Evolutionary conservation across 176 grass and related monocot genomes (phyloP).

Genomic region (Zoysia japonica): DNA sequence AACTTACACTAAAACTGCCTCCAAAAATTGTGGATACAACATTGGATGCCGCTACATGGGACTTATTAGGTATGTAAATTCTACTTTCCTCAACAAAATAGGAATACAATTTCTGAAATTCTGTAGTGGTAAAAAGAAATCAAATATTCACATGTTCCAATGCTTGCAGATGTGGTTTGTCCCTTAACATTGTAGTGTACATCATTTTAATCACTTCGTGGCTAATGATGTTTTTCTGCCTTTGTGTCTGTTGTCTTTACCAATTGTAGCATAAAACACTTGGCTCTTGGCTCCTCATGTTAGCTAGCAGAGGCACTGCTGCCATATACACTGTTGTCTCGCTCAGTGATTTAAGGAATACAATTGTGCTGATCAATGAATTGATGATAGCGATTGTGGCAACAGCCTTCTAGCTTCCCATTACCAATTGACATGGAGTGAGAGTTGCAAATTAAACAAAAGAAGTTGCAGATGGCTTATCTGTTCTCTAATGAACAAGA

Average conservation of each 20-base stretch:
- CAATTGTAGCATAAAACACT: neutral
- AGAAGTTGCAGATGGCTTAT: neutral
- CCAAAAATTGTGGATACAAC: constrained; percentile 62
- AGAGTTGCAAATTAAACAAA: constrained; percentile 3
- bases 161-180: neutral
- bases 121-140: neutral
- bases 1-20: constrained; percentile 66
- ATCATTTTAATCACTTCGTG: neutral
- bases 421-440: neutral
- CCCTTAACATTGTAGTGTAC: neutral
- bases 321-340: neutral
- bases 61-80: constrained; percentile 60
- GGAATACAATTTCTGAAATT: neutral
- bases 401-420: constrained; percentile 13
- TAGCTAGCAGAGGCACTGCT: neutral
- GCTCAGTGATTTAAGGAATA: neutral
- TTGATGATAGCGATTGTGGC: constrained; percentile 14
- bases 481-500: too few species aligned
- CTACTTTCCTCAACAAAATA: neutral
- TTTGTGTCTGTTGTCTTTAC: neutral
- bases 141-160: neutral
- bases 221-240: neutral
- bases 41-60: constrained; percentile 51
- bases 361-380: constrained; percentile 16
- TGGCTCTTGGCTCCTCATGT: constrained; percentile 18